These are phyloP conservation scores for Cavenderia fasciculata DNA, from an alignment of 78 protist species.

Conservation along the genomic window DNA sequence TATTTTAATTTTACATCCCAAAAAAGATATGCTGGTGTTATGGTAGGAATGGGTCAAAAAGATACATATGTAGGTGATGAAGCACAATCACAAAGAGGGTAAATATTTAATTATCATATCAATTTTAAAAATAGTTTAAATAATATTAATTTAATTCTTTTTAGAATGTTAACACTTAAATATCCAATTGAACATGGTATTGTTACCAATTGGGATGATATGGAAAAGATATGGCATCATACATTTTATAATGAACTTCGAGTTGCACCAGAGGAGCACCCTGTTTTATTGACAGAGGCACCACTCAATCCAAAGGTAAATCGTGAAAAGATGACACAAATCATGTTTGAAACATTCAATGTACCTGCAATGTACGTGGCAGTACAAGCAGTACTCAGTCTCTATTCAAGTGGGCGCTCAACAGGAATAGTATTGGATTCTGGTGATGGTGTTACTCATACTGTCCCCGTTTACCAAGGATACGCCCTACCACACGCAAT, in stretches of 20 bases:
- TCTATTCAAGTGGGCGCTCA: conserved; percentile 94
- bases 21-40: conserved; percentile 36
- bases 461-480: conserved; percentile 95
- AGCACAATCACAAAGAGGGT: conserved; percentile 90
- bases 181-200: conserved; percentile 93
- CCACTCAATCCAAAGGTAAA: conserved; percentile 57
- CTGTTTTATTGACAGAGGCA: conserved; percentile 80
- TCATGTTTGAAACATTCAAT: conserved; percentile 94
- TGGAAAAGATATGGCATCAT: conserved; percentile 95
- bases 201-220: conserved; percentile 98
- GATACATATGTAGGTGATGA: conserved; percentile 95
- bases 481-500: conserved; percentile 86
- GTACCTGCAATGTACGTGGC: conserved; percentile 91
- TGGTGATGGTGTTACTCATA: conserved; percentile 97
- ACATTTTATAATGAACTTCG: conserved; percentile 84
- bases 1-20: too few relatives aligned
- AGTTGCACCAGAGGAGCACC: conserved; percentile 83
- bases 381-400: conserved; percentile 92
- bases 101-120: too few relatives aligned
- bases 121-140: too few relatives aligned
- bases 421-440: conserved; percentile 98
- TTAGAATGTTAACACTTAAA: conserved; percentile 88
- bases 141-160: too few relatives aligned
- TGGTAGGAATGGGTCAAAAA: conserved; percentile 83
- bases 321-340: conserved; percentile 85